A percentile compares a stretch with the other conserved stretches of the same genome.
phyloP scores from a whole-genome alignment of 768 basidiomycete species.

The Cystobasidium ongulense region DNA sequence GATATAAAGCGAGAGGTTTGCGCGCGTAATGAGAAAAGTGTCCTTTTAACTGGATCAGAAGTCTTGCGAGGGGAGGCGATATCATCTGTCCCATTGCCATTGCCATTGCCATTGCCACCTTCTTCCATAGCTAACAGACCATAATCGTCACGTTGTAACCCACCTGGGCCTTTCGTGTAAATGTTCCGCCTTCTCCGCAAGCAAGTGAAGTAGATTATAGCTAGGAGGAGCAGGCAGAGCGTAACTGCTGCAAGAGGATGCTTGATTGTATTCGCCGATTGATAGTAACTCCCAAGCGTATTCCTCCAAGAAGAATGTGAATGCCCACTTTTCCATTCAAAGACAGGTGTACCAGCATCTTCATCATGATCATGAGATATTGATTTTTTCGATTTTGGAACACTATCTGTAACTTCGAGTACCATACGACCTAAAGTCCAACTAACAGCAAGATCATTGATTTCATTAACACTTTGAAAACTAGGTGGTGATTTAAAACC shows the following conservation, averaged over 20 bases:
- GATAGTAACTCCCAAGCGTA: background rate
- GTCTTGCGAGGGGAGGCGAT: constrained; percentile 21
- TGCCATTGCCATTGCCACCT: background rate
- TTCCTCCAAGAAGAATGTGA: background rate
- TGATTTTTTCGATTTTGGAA: background rate
- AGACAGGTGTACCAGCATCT: constrained; percentile 13
- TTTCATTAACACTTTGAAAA: constrained; percentile 90
- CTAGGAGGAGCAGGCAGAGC: background rate
- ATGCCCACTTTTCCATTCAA: constrained; percentile 8
- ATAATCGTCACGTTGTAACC: constrained; percentile 16
- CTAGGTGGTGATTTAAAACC: constrained; percentile 60
- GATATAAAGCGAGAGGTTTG: background rate
- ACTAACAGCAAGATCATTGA: constrained; percentile 84
- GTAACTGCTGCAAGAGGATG: background rate
- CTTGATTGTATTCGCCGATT: background rate
- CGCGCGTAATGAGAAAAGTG: constrained; percentile 5
- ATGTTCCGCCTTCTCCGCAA: background rate
- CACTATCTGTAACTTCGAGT: constrained; percentile 62
- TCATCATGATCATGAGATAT: constrained; percentile 4
- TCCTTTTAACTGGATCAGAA: background rate
- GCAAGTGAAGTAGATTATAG: constrained; percentile 11
- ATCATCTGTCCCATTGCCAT: no score
- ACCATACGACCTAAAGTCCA: constrained; percentile 99
- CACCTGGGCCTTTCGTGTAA: background rate
- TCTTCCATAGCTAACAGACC: constrained; percentile 22